phyloP scores from a whole-genome alignment of 352 stramenopile genomes.

The Phytophthora palmivora region DNA sequence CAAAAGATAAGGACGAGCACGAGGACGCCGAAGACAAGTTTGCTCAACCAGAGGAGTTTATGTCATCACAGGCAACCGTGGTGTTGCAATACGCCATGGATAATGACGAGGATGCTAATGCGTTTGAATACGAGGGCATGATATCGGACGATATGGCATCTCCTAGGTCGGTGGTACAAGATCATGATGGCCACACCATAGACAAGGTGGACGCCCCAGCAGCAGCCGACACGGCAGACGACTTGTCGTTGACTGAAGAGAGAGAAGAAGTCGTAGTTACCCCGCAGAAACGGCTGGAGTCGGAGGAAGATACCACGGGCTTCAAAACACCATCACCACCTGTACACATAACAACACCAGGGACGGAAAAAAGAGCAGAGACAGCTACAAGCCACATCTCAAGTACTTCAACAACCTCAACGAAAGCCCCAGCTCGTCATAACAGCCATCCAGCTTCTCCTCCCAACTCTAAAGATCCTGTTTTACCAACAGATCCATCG shows the following conservation, averaged over 20 bases:
- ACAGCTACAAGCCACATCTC: background rate
- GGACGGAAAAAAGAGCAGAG: slow-evolving; percentile 16
- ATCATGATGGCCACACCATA: background rate
- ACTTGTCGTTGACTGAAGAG: slow-evolving; percentile 10
- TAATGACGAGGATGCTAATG: slow-evolving; percentile 37
- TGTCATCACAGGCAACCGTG: slow-evolving; percentile 42
- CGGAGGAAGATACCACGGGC: slow-evolving; percentile 3
- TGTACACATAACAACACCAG: slow-evolving; percentile 15
- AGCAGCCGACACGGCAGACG: slow-evolving; percentile 3
- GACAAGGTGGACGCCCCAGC: background rate
- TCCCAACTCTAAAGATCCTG: slow-evolving; percentile 11
- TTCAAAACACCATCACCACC: slow-evolving; percentile 26
- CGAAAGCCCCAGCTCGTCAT: background rate
- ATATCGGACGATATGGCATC: slow-evolving; percentile 21
- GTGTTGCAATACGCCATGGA: slow-evolving; percentile 30
- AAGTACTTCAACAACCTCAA: background rate
- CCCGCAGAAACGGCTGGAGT: slow-evolving; percentile 7
- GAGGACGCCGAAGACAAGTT: slow-evolving; percentile 14
- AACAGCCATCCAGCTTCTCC: slow-evolving; percentile 8
- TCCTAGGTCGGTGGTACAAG: slow-evolving; percentile 1
- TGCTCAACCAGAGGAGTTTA: slow-evolving; percentile 17
- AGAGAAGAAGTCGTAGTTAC: slow-evolving; percentile 12
- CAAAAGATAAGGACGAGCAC: slow-evolving; percentile 7
- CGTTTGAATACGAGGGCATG: slow-evolving; percentile 43
- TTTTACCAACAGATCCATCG: slow-evolving; percentile 7